Conservation (phyloP, 2,329 filamentous ascomycete genomes). For the Fusarium camptoceras region DNA sequence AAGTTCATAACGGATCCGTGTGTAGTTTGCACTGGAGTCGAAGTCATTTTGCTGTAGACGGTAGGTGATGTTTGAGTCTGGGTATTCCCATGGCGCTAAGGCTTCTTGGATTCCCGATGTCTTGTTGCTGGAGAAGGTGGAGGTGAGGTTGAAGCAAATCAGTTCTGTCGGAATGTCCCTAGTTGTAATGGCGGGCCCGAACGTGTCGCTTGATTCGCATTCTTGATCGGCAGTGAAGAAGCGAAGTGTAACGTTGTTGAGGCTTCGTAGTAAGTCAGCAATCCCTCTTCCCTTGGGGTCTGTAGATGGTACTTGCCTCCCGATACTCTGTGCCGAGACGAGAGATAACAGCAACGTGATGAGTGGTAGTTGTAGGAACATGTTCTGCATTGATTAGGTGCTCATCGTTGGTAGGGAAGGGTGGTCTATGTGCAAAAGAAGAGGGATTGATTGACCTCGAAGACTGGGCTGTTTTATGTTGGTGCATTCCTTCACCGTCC, state of each 20-base stretch:
- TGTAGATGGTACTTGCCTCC: not conserved
- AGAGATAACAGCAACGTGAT: not conserved
- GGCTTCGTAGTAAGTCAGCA: not conserved
- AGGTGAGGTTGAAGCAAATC: not conserved
- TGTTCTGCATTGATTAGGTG: no score
- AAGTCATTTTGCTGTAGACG: not conserved
- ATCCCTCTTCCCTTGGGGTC: no score
- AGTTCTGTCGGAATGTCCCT: fast-evolving
- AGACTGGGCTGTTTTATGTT: not conserved
- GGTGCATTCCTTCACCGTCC: not conserved
- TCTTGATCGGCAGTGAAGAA: not conserved
- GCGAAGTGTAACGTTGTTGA: not conserved
- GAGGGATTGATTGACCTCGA: no score
- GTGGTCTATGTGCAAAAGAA: not conserved
- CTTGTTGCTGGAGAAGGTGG: not conserved
- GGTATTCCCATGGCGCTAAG: not conserved
- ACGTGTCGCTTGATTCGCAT: not conserved
- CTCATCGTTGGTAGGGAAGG: not conserved
- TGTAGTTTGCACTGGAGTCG: not conserved
- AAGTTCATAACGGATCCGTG: not conserved
- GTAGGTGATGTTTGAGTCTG: not conserved
- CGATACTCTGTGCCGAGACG: not conserved
- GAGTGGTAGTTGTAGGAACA: not conserved
- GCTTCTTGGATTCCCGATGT: not conserved
- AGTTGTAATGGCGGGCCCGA: no score